A percentile compares a stretch with the other conserved stretches of the same genome.
These are phyloP conservation scores for Aspergillus unguis DNA, from an alignment of 2,329 filamentous ascomycete genomes.

Conservation along the genomic window DNA sequence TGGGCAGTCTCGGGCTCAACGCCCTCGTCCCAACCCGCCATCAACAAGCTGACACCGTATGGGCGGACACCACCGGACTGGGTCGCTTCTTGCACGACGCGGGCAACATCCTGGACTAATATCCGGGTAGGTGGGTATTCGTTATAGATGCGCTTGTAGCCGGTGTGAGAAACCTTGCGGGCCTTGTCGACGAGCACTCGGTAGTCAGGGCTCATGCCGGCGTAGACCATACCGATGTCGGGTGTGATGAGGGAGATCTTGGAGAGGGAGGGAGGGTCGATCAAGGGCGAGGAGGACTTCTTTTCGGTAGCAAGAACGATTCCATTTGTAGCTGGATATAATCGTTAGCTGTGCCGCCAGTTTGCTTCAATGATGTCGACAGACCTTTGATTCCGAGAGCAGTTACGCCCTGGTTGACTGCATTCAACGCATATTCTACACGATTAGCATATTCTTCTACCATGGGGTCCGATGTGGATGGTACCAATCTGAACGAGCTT, in stretches of 20 bases:
- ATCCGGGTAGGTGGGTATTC: conserved; percentile 99
- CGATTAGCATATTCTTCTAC: conserved; percentile 16
- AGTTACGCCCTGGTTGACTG: conserved; percentile 98
- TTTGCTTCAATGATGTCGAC: background rate
- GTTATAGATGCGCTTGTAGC: conserved; percentile 99
- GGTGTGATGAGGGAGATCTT: conserved; percentile 98
- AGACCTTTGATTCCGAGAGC: conserved; percentile 96
- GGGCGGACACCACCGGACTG: conserved; percentile 96
- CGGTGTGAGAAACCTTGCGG: conserved; percentile 95
- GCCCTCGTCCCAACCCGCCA: conserved; percentile 97
- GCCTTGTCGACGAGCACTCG: conserved; percentile 95
- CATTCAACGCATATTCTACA: conserved; percentile 96
- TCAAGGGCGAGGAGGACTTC: conserved; percentile 96
- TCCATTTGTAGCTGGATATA: conserved; percentile 78
- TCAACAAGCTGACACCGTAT: conserved; percentile 91
- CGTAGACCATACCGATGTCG: conserved; percentile 99
- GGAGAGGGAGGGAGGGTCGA: conserved; percentile 89
- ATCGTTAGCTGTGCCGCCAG: conserved; percentile 14
- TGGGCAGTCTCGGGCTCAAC: conserved; percentile 79
- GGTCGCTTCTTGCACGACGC: conserved; percentile 98
- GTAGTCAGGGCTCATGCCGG: conserved; percentile 98
- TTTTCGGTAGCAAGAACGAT: conserved; percentile 99
- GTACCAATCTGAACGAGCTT: conserved; percentile 98
- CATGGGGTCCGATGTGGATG: background rate
- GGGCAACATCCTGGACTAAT: conserved; percentile 95